These are phyloP conservation scores for Amaranthus palmeri DNA, from an alignment of 148 eudicot species.

Conservation along the genomic window DNA sequence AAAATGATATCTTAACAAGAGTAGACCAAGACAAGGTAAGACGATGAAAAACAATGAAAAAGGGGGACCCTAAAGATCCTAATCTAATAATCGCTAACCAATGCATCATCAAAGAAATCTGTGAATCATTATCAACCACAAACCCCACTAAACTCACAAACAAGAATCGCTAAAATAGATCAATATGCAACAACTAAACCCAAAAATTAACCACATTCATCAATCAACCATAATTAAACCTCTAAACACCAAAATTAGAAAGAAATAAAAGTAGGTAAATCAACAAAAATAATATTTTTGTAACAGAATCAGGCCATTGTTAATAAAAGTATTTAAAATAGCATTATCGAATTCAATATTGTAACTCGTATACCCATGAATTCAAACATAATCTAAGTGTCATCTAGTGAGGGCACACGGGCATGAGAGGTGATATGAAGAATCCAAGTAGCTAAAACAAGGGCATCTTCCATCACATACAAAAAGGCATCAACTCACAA, in stretches of 20 bases:
- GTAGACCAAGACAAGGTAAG: no score
- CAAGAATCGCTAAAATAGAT: neutral
- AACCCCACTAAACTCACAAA: neutral
- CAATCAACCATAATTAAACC: no score
- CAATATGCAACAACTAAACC: neutral
- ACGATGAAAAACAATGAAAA: no score
- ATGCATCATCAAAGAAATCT: neutral
- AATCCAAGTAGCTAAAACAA: neutral
- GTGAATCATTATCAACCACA: neutral
- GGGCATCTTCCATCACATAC: neutral
- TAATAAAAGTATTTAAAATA: no score
- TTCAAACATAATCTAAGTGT: no score
- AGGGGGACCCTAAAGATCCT: no score
- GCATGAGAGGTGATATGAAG: no score
- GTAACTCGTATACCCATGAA: no score
- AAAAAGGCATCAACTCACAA: slow-evolving; percentile 5
- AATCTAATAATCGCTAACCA: no score
- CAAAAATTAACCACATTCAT: neutral
- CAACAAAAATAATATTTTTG: slow-evolving; percentile 45
- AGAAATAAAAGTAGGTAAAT: neutral
- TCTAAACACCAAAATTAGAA: no score
- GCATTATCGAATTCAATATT: no score
- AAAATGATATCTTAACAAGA: slow-evolving; percentile 33
- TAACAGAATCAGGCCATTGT: slow-evolving; percentile 84
- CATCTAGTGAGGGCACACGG: no score